phyloP scores from a whole-genome alignment of 306 rosid genomes.

The Adenanthera pavonina region DNA sequence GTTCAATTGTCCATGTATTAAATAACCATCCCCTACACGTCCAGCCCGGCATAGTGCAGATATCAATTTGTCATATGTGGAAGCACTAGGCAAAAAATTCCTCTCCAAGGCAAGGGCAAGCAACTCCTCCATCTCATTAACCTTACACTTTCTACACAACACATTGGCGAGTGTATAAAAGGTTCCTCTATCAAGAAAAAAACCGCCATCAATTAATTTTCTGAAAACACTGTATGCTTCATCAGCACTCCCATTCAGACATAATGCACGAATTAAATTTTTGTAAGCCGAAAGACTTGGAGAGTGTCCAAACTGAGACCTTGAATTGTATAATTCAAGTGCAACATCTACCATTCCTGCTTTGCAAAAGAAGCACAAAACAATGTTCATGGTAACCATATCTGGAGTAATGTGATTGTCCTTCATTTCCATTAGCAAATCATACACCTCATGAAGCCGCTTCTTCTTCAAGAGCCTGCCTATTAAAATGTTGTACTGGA shows the following conservation, averaged over 20 bases:
- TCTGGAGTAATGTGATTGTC: constrained; percentile 60
- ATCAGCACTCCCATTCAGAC: constrained; percentile 59
- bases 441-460: constrained; percentile 62
- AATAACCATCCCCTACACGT: constrained; percentile 66
- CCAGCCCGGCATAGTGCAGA: constrained; percentile 61
- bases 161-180: constrained; percentile 58
- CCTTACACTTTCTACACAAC: constrained; percentile 60
- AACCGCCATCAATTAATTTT: constrained; percentile 48
- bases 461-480: constrained; percentile 66
- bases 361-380: constrained; percentile 84
- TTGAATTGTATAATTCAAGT: constrained; percentile 54
- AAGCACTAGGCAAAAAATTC: constrained; percentile 47
- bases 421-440: constrained; percentile 80
- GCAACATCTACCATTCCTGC: constrained; percentile 76
- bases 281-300: constrained; percentile 69
- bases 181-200: constrained; percentile 57
- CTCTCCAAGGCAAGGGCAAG: constrained; percentile 55
- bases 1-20: constrained; percentile 56
- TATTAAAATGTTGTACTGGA: constrained; percentile 65
- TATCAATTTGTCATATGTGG: constrained; percentile 54
- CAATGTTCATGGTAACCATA: constrained; percentile 70
- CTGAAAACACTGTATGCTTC: constrained; percentile 59
- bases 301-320: constrained; percentile 62
- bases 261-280: constrained; percentile 68
- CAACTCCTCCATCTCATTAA: constrained; percentile 81